Evolutionary conservation across 495 filamentous ascomycete genomes (phyloP).

Genomic region (Cenococcum geophilum): DNA sequence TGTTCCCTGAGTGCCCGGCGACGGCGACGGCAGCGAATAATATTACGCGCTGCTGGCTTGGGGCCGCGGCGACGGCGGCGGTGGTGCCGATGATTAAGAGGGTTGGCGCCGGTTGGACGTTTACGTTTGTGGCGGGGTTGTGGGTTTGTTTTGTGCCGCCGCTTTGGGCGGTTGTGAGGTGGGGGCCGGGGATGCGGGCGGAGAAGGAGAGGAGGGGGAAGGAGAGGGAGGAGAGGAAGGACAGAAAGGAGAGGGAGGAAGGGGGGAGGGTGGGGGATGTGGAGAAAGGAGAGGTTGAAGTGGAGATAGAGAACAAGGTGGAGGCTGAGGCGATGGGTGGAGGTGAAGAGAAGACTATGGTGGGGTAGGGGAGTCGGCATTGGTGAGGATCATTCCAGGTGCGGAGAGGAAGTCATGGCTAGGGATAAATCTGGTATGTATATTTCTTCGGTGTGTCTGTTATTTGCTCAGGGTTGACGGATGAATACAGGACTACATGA

Average conservation of each 20-base stretch:
- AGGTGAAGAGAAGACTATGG: too few relatives aligned
- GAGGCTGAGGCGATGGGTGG: background rate
- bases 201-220: slow-evolving; percentile 44
- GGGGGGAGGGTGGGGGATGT: background rate
- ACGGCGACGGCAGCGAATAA: slow-evolving; percentile 68
- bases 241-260: slow-evolving; percentile 10
- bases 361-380: too few relatives aligned
- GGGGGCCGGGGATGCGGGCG: slow-evolving; percentile 46
- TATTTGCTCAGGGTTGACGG: too few relatives aligned
- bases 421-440: too few relatives aligned
- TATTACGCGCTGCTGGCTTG: slow-evolving; percentile 59
- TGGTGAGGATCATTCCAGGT: too few relatives aligned
- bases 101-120: slow-evolving; percentile 64
- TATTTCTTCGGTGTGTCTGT: too few relatives aligned
- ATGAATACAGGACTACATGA: too few relatives aligned
- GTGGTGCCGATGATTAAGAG: slow-evolving; percentile 59
- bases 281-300: background rate
- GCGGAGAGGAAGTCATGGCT: too few relatives aligned
- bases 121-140: slow-evolving; percentile 56
- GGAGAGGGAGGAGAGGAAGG: slow-evolving; percentile 14
- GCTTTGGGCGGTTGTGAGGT: slow-evolving; percentile 43
- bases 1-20: slow-evolving; percentile 54
- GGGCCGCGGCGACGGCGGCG: slow-evolving; percentile 60
- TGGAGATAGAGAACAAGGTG: background rate
- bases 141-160: slow-evolving; percentile 50